phyloP scores from a whole-genome alignment of 441 rosid species.

The Jatropha multifida region DNA sequence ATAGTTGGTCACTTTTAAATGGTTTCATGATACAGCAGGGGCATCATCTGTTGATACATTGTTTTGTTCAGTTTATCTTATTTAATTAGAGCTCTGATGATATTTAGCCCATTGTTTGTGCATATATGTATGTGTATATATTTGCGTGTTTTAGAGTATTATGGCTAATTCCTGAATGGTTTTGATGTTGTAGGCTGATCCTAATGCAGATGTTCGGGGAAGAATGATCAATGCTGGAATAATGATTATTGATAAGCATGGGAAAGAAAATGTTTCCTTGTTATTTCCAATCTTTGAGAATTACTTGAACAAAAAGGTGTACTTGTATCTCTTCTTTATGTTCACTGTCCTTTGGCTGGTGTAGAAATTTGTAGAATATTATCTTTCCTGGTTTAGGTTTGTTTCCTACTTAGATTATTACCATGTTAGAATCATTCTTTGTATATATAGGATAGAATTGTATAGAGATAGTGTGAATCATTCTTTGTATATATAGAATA shows the following conservation, averaged over 20 bases:
- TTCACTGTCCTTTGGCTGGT: neutral
- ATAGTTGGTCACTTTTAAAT: neutral
- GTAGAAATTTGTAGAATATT: too few relatives aligned
- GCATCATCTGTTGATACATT: neutral
- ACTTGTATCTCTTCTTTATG: neutral
- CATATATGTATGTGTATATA: neutral
- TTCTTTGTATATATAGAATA: too few relatives aligned
- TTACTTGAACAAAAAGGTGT: constrained; percentile 92
- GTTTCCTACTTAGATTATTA: too few relatives aligned
- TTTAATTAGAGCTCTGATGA: neutral
- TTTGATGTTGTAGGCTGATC: constrained; percentile 76
- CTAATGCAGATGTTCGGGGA: constrained; percentile 97
- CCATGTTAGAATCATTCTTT: too few relatives aligned
- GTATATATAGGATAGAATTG: too few relatives aligned
- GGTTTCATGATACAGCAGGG: neutral
- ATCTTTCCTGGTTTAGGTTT: too few relatives aligned
- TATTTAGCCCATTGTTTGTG: neutral
- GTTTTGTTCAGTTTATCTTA: neutral
- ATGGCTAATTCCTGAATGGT: constrained; percentile 1
- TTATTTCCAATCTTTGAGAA: constrained; percentile 97
- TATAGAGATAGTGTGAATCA: too few relatives aligned
- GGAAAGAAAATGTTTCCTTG: constrained; percentile 87
- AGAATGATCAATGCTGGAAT: constrained; percentile 98
- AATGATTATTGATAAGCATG: constrained; percentile 93
- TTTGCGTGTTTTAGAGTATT: neutral